phyloP scores from a whole-genome alignment of 139 green algal genomes.

The Nannochloris sp. region DNA sequence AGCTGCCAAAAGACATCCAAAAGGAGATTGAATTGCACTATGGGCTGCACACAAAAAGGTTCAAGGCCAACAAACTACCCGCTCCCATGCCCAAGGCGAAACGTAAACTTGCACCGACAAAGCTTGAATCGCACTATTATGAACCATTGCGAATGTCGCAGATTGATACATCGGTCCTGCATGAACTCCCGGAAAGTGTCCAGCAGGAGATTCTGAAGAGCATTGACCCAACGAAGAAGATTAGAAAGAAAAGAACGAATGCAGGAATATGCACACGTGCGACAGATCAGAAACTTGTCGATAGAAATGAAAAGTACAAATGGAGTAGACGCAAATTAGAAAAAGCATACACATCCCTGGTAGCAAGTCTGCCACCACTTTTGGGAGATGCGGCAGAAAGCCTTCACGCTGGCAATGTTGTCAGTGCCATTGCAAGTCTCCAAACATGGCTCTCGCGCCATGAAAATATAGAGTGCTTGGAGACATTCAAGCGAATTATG shows the following conservation, averaged over 20 bases:
- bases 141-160: conserved; percentile 11
- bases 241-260: not conserved
- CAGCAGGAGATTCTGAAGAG: conserved; percentile 16
- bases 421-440: too few species aligned
- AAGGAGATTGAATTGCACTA: conserved; percentile 64
- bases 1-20: conserved; percentile 47
- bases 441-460: too few species aligned
- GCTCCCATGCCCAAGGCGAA: not conserved
- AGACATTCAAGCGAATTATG: too few species aligned
- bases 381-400: too few species aligned
- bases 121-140: not conserved
- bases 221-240: not conserved
- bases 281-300: not conserved
- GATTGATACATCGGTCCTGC: conserved; percentile 26
- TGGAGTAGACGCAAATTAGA: too few species aligned
- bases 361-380: too few species aligned
- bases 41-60: not conserved
- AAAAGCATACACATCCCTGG: too few species aligned
- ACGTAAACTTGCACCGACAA: too few species aligned
- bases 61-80: not conserved
- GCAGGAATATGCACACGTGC: too few species aligned
- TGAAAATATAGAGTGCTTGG: too few species aligned
- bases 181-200: conserved; percentile 25
- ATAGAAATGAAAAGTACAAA: not conserved
- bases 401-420: too few species aligned